Conservation (phyloP, 2,329 filamentous ascomycete species). For the Stachybotrys elegans region DNA sequence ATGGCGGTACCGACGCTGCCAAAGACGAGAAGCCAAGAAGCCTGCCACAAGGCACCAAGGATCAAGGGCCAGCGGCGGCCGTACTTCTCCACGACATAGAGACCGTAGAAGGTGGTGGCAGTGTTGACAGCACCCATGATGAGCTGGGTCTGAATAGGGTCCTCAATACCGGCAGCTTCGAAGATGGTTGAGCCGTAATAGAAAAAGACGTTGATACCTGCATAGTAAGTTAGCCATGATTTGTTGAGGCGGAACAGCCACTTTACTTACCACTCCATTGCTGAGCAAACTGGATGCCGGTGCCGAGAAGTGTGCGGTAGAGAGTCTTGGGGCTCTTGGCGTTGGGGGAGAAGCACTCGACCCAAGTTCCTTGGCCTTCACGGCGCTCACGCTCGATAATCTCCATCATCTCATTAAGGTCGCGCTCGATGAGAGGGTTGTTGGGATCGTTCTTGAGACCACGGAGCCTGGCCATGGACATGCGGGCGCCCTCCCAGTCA, state of each 20-base stretch:
- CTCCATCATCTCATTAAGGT: conserved; percentile 46
- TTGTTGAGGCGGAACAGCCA: background rate
- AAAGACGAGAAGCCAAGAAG: conserved; percentile 60
- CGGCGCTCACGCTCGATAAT: conserved; percentile 38
- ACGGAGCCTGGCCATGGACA: conserved; percentile 48
- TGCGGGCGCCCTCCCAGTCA: conserved; percentile 42
- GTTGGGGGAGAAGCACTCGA: conserved; percentile 55
- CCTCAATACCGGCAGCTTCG: conserved; percentile 57
- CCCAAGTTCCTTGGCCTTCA: conserved; percentile 44
- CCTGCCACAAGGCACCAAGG: conserved; percentile 63
- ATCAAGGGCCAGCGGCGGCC: conserved; percentile 66
- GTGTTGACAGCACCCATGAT: conserved; percentile 67
- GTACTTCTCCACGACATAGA: conserved; percentile 64
- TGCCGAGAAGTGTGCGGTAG: conserved; percentile 61
- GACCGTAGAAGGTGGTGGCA: conserved; percentile 58
- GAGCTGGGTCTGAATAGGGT: conserved; percentile 63
- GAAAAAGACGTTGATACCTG: conserved; percentile 52
- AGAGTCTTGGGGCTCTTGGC: conserved; percentile 48
- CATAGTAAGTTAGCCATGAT: too few relatives aligned
- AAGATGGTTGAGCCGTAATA: conserved; percentile 68
- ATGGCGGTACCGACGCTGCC: conserved; percentile 48
- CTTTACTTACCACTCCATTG: conserved; percentile 41
- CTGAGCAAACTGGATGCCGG: too few relatives aligned
- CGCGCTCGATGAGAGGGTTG: conserved; percentile 41
- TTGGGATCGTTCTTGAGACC: conserved; percentile 42